Base-by-base conservation (phyloP, 768 basidiomycete genomes). In the Serendipita indica region DNA sequence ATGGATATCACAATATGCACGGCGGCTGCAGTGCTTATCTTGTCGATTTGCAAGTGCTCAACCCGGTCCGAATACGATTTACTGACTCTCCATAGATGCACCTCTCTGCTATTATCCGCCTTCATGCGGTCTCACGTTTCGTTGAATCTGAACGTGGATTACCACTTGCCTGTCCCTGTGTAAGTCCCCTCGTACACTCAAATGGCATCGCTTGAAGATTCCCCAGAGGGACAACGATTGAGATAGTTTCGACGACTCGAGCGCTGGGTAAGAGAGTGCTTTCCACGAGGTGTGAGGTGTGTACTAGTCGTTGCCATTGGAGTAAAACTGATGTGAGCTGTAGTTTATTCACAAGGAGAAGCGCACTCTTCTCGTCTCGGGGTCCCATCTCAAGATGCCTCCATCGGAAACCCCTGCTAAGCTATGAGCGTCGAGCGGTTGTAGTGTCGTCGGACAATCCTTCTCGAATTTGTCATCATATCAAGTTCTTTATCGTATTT, bases 141-240 rank as follows among this genome's bases (percentile, higher is more conserved):
- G 16, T 16, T 54, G 5, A 22, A 20, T 20, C 49, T 54, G 7
- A 20, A 54, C 10, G 20, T 54, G 20, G 49, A 54, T 7, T 54
- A 54, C 32, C 49, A 54, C 32, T 28, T 22, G 30, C 49, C 49
- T 2, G 30, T 54, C 30, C 49, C 49, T 22, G 49, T 54, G 49
- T 54, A 7, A 54, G 49, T 54, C 12, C 7, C 30, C 10, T 10
- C 22, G 10, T 27, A n/a, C 22, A 1, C 20, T 32, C 30, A 20
- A n/a, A n/a, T n/a, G n/a, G n/a, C n/a, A n/a, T n/a, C n/a, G n/a
- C n/a, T n/a, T n/a, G n/a, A n/a, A n/a, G n/a, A n/a, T 2, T 54
- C 30, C 49, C n/a, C 43, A 54, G 49, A 10, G 49, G 49, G 20
- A 54, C 49, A 16, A 54, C 49, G 30, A 27, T 54, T 32, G 49